A percentile compares a stretch with the other conserved stretches of the same genome.
These are phyloP conservation scores for Fusarium virguliforme DNA, from an alignment of 2,329 filamentous ascomycete genomes.

Conservation along the genomic window DNA sequence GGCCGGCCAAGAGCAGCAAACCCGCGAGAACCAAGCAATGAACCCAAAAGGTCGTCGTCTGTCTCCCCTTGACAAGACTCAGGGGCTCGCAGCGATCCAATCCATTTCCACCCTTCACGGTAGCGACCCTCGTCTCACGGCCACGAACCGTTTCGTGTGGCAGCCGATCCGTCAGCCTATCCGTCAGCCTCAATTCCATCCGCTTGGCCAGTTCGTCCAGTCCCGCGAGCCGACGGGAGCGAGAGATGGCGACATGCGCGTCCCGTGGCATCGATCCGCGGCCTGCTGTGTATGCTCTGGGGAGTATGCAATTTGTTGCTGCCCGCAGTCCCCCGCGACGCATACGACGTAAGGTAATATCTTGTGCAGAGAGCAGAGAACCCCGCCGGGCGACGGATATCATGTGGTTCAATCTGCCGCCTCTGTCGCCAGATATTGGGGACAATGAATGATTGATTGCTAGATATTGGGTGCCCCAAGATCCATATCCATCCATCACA, in stretches of 20 bases:
- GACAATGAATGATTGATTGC: slow-evolving; percentile 20
- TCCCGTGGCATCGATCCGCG: slow-evolving; percentile 8
- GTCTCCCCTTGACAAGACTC: slow-evolving; percentile 23
- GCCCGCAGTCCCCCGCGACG: background rate
- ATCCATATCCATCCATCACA: slow-evolving; percentile 11
- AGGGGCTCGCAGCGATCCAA: slow-evolving; percentile 41
- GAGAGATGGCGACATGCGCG: slow-evolving; percentile 24
- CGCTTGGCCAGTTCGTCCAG: slow-evolving; percentile 30
- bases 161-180: slow-evolving; percentile 43
- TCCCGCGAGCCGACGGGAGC: slow-evolving; percentile 1
- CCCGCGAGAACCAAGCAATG: slow-evolving; percentile 12
- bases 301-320: slow-evolving; percentile 3
- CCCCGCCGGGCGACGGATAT: background rate
- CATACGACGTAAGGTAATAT: background rate
- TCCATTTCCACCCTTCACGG: slow-evolving; percentile 26
- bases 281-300: slow-evolving; percentile 3
- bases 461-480: slow-evolving; percentile 15
- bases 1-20: slow-evolving; percentile 23
- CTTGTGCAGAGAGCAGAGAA: background rate
- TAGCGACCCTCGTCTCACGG: slow-evolving; percentile 31
- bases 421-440: slow-evolving; percentile 19
- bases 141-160: slow-evolving; percentile 45
- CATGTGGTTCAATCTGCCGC: slow-evolving; percentile 11
- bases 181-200: slow-evolving; percentile 45
- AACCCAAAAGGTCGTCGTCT: slow-evolving; percentile 1